Evolutionary conservation across 306 rosid species (phyloP).

Genomic region (Cicer pinnatifidum): DNA sequence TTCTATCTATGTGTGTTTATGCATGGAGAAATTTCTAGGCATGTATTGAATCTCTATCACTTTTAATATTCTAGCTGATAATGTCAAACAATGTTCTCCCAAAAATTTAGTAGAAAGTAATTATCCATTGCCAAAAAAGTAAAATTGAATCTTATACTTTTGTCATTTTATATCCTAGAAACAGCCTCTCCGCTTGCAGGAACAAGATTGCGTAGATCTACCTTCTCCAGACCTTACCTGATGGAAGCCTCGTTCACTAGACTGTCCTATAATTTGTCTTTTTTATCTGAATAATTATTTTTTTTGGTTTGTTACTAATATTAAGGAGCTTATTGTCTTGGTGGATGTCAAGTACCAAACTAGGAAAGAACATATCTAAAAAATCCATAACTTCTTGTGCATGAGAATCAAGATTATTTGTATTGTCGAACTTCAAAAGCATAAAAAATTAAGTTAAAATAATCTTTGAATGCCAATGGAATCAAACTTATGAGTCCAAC

Average conservation of each 20-base stretch:
- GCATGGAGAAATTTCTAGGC: not conserved
- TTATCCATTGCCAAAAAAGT: slow-evolving; percentile 7
- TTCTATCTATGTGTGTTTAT: not conserved
- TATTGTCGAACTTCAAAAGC: slow-evolving; percentile 31
- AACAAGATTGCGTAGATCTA: no score
- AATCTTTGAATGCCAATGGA: slow-evolving; percentile 9
- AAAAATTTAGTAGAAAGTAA: slow-evolving; percentile 20
- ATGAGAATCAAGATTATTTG: slow-evolving; percentile 2
- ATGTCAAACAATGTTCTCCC: not conserved
- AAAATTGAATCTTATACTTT: no score
- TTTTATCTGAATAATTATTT: no score
- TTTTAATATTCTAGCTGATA: not conserved
- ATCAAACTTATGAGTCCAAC: slow-evolving; percentile 3
- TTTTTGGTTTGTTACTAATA: no score
- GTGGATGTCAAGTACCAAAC: no score
- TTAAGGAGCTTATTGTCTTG: no score
- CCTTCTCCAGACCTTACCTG: no score
- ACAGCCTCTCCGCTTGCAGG: no score
- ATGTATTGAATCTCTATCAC: not conserved
- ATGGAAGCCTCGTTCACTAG: no score
- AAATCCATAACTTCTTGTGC: slow-evolving; percentile 6
- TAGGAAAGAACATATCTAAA: not conserved
- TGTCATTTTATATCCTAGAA: no score
- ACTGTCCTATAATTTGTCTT: no score
- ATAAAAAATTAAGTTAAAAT: slow-evolving; percentile 1